A percentile compares a stretch with the other conserved stretches of the same genome.
Evolutionary conservation across 2,329 filamentous ascomycete genomes (phyloP).

Genomic region (Penicillium sp.): DNA sequence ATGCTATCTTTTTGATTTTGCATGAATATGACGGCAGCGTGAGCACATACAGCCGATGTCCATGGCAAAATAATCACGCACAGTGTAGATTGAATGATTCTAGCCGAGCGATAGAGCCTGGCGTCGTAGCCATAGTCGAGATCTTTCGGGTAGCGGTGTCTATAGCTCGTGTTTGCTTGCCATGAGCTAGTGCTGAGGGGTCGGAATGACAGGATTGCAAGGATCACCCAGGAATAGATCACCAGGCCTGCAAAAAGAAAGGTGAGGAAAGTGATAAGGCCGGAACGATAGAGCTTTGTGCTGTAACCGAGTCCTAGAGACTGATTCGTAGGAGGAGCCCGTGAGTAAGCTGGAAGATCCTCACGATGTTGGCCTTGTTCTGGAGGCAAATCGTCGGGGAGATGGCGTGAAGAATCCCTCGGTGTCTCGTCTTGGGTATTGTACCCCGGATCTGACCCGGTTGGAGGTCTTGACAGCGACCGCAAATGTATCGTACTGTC

Average conservation of each 20-base stretch:
- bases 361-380: constrained; percentile 1
- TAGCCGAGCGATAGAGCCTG: constrained; percentile 10
- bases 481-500: background rate
- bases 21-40: constrained; percentile 13
- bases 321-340: background rate
- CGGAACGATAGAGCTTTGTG: constrained; percentile 7
- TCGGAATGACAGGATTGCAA: constrained; percentile 3
- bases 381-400: background rate
- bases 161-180: background rate
- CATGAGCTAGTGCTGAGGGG: constrained; percentile 2
- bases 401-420: background rate
- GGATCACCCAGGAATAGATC: constrained; percentile 9
- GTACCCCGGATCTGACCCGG: background rate
- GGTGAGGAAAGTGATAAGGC: background rate
- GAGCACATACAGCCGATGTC: constrained; percentile 13
- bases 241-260: background rate
- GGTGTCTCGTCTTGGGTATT: background rate
- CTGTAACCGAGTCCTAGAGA: constrained; percentile 2
- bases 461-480: background rate
- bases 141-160: background rate
- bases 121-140: background rate
- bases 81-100: constrained; percentile 11
- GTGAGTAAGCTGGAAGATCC: constrained; percentile 10
- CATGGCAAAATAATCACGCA: constrained; percentile 37
- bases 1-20: constrained; percentile 5